Percentiles rank a stretch among this genome's conserved stretches.
These are phyloP conservation scores for Alternaria novae-zelandiae DNA, from an alignment of 2,329 filamentous ascomycete genomes.

Conservation along the genomic window DNA sequence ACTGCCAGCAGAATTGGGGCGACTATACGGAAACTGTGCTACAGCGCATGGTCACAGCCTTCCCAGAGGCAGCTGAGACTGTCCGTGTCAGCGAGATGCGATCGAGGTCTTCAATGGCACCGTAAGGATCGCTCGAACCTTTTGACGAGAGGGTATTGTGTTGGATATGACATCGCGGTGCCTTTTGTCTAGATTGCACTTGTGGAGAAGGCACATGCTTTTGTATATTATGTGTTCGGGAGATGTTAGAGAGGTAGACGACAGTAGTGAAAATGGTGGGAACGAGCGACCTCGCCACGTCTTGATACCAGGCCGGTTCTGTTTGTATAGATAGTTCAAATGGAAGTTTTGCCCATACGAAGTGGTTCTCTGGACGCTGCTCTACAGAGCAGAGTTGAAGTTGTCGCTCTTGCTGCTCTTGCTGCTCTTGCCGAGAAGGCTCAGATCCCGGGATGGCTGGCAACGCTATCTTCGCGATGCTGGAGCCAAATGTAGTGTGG, in stretches of 20 bases:
- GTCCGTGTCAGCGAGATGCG: background rate
- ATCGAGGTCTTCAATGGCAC: background rate
- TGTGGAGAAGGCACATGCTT: too few relatives aligned
- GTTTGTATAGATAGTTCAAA: background rate
- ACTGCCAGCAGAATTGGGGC: background rate
- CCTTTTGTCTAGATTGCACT: too few relatives aligned
- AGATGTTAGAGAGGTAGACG: too few relatives aligned
- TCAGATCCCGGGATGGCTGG: too few relatives aligned
- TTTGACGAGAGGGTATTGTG: background rate
- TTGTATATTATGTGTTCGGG: too few relatives aligned
- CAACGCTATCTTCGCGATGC: too few relatives aligned
- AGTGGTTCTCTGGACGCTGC: too few relatives aligned
- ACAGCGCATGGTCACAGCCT: conserved; percentile 2
- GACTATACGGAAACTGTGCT: background rate
- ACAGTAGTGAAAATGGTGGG: background rate
- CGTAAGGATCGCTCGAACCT: background rate
- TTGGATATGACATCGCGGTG: background rate
- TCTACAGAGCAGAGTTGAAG: too few relatives aligned
- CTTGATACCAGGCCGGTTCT: background rate
- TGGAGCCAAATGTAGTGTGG: too few relatives aligned
- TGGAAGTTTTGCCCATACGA: too few relatives aligned
- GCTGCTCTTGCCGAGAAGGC: too few relatives aligned
- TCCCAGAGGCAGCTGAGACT: background rate
- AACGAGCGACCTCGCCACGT: background rate
- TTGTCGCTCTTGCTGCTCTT: too few relatives aligned